Conservation (phyloP, 768 basidiomycete species). For the Rhodotorula taiwanensis region DNA sequence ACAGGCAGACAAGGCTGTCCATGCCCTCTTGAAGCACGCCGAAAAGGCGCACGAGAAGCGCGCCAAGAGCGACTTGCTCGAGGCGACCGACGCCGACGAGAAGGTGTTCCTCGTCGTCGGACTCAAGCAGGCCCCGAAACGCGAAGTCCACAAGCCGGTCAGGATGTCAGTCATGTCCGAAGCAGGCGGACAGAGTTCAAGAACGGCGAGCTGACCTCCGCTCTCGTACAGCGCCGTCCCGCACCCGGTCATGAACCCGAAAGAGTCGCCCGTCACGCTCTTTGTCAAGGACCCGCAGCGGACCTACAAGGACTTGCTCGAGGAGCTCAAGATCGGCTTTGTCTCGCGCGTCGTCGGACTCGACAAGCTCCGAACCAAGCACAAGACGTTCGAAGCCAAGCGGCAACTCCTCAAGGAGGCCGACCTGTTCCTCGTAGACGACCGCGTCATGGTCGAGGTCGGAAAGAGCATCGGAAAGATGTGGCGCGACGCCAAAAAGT, state of each 20-base stretch:
- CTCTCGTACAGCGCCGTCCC: constrained; percentile 57
- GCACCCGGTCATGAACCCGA: constrained; percentile 76
- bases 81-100: constrained; percentile 52
- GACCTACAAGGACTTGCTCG: constrained; percentile 89
- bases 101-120: constrained; percentile 82
- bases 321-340: constrained; percentile 70
- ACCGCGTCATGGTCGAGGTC: constrained; percentile 75
- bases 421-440: constrained; percentile 87
- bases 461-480: constrained; percentile 79
- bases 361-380: constrained; percentile 63
- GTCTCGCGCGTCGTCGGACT: constrained; percentile 86
- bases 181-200: not conserved
- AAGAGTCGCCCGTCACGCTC: constrained; percentile 71
- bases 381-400: constrained; percentile 51
- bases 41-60: constrained; percentile 58
- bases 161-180: constrained; percentile 86
- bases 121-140: constrained; percentile 63
- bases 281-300: constrained; percentile 94
- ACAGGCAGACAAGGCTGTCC: constrained; percentile 72
- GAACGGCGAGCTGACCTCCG: not conserved
- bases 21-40: constrained; percentile 68
- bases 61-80: constrained; percentile 58
- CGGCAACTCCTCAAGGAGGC: constrained; percentile 78
- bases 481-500: constrained; percentile 97
- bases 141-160: constrained; percentile 68